Base-by-base conservation (phyloP, 2,329 filamentous ascomycete species). In the Chaetomium strumarium region DNA sequence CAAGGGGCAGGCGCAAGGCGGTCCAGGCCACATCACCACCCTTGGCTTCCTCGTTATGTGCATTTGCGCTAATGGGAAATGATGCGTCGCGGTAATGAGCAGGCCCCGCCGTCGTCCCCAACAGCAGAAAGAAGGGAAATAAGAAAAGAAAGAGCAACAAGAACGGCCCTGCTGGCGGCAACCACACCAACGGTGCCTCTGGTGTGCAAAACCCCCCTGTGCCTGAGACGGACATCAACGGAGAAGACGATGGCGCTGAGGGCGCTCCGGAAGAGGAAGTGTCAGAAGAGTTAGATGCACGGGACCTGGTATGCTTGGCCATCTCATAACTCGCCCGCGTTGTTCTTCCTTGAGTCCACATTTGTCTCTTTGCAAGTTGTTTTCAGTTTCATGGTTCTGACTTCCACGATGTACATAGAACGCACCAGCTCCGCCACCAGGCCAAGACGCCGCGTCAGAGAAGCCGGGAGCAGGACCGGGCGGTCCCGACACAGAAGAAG, bases 51-150 rank as follows among this genome's bases (percentile, higher is more conserved):
- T 48, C 50, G 52, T 43, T 55, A 52, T 20, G 43, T 59, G 51
- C 55, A 58, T 56, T 55, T 56, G 55, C 58, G 57, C 59, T 61
- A 61, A 61, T 56, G 44, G 49, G 45, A 51, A 56, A 56, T 54
- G 51, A 55, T 54, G 52, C 51, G 38, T 57, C 44, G 46, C 37
- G 47, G 44, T 46, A 51, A 55, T 49, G 45, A 53, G 36, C 53
- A 57, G 58, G 49, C 51, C 47, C 56, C 49, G 40, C 56, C 19
- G 44, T 43, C 38, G 29, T 24, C 33, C 31, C 51, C 19, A 52
- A 29, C 46, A 79, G 76, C 68, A 81, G 79, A 70, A 81, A 78
- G 70, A 77, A 74, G 65, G 77, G 74, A 62, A 81, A 77, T 62
- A 82, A 80, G 69, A 82, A 79, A 71, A 80, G 78, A 72, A 78